Evolutionary conservation across 352 stramenopile species (phyloP).

Genomic region (Globisporangium rhizosaccharum): DNA sequence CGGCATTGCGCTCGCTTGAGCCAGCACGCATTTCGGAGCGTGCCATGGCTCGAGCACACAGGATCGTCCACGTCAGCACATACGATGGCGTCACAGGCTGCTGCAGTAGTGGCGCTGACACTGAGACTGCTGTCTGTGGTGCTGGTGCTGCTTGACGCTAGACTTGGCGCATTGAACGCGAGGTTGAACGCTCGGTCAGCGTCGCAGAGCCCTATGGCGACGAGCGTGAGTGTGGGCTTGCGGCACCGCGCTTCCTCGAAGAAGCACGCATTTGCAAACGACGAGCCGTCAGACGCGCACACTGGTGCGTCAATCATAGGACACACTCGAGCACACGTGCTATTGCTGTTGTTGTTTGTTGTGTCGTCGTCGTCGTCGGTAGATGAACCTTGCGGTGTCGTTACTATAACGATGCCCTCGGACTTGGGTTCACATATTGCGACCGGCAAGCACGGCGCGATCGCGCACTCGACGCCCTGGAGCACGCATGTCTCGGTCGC

Average conservation of each 20-base stretch:
- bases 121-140: background rate
- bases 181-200: conserved; percentile 22
- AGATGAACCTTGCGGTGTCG: background rate
- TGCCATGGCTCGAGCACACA: conserved; percentile 42
- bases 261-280: conserved; percentile 51
- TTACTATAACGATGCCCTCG: background rate
- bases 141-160: background rate
- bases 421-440: conserved; percentile 34
- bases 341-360: background rate
- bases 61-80: conserved; percentile 39
- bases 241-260: conserved; percentile 40
- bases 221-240: conserved; percentile 16
- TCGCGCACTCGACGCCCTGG: conserved; percentile 26
- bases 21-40: conserved; percentile 43
- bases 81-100: conserved; percentile 20
- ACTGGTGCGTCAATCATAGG: conserved; percentile 34
- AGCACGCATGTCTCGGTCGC: conserved; percentile 32
- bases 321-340: conserved; percentile 24
- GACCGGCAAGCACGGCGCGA: conserved; percentile 35
- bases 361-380: background rate
- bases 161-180: conserved; percentile 22
- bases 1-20: conserved; percentile 28
- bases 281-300: conserved; percentile 36
- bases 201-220: conserved; percentile 21
- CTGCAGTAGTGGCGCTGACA: too few species aligned